Evolutionary conservation across 2,329 filamentous ascomycete genomes (phyloP), one percentile per base, ranked within the genome.

Genomic region (Ilyonectria sp.): DNA sequence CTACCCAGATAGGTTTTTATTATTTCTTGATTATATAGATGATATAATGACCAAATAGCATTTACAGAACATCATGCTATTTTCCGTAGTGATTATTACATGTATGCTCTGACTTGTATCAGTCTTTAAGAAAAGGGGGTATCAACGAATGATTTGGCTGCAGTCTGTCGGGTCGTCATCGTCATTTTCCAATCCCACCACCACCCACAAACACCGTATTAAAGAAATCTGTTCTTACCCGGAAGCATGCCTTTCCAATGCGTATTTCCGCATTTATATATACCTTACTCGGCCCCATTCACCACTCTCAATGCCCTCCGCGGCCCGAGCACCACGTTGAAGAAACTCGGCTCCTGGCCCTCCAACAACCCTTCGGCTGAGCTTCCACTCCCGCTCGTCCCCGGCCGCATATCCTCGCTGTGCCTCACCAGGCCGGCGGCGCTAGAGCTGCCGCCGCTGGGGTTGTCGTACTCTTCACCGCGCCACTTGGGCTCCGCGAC

Each of bases 271-370:
- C 26, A 26, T 26, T 26, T 26, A 26, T 26, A 26, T 26, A 6
- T 26, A 26, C 19, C n/a, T 23, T 69, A 76, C 56, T 84, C 82
- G 56, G 77, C 78, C 15, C 79, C 81, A 55, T 93, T 93, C 23
- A 93, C 90, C 40, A 93, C 91, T 75, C 90, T 84, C 81, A 93
- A 80, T 74, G 90, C 93, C 75, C 91, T 83, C 74, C 91, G 84
- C 23, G 91, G 91, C 68, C 91, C 91, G 79, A 93, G 79, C 74
- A 93, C 80, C 31, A 93, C 90, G 56, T 86, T 92, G 78, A 92
- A 90, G 80, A 93, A 94, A 65, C 87, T 92, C 67, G 92, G 92
- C 77, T 93, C 90, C 67, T 89, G 85, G 0, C 88, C 89, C 4
- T 83, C 84, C 17, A 92, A 75, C 69, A 93, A 74, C 1, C 75